Evolutionary conservation across 2,329 filamentous ascomycete genomes (phyloP).

Genomic region (Penicillium vulpinum): DNA sequence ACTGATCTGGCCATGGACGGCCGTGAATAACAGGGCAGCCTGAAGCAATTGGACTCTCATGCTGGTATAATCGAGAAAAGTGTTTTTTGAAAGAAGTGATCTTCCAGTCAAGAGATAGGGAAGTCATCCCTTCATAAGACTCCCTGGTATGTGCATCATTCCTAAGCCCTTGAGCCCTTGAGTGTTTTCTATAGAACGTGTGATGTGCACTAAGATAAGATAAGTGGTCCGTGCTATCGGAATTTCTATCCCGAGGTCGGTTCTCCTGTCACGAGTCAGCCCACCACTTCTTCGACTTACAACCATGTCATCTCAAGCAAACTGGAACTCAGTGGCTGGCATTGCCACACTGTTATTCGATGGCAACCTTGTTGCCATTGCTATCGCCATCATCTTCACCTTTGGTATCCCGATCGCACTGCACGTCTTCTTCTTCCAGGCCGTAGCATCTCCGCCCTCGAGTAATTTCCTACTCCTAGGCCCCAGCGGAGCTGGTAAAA

Average conservation of each 20-base stretch:
- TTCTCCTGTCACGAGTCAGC: slow-evolving; percentile 1
- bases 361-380: slow-evolving; percentile 51
- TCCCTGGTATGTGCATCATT: slow-evolving; percentile 5
- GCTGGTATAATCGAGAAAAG: slow-evolving; percentile 17
- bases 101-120: not conserved
- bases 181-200: not conserved
- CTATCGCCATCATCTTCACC: slow-evolving; percentile 69
- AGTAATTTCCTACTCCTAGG: slow-evolving; percentile 79
- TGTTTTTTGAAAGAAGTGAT: not conserved
- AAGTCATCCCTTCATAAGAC: slow-evolving; percentile 6
- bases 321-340: slow-evolving; percentile 40
- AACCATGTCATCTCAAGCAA: slow-evolving; percentile 32
- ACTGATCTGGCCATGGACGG: slow-evolving; percentile 43
- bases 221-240: slow-evolving; percentile 1
- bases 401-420: slow-evolving; percentile 73
- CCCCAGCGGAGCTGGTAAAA: slow-evolving; percentile 83
- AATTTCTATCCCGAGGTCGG: too few relatives aligned
- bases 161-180: not conserved
- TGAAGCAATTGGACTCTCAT: slow-evolving; percentile 36
- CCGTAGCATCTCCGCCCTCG: slow-evolving; percentile 61
- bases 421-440: slow-evolving; percentile 71
- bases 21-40: slow-evolving; percentile 39
- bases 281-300: slow-evolving; percentile 4
- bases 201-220: slow-evolving; percentile 1
- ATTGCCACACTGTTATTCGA: slow-evolving; percentile 46